These are phyloP conservation scores for Dendrobium catenatum DNA, from an alignment of 106 monocot species.

Conservation along the genomic window DNA sequence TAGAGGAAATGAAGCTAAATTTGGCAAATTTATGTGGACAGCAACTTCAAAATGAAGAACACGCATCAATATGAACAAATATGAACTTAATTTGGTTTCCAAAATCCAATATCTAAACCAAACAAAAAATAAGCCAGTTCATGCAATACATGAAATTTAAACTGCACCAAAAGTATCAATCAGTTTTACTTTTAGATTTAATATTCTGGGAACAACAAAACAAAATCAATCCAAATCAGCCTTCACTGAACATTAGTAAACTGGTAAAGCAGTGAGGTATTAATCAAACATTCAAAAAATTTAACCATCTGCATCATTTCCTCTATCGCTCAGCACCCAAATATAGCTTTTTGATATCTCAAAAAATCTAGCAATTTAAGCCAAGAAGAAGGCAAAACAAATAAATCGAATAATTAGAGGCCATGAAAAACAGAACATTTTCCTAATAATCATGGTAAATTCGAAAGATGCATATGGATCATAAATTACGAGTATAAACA, in stretches of 20 bases:
- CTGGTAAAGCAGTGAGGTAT: background rate
- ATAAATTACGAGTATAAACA: background rate
- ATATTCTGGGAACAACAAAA: background rate
- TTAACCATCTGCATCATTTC: background rate
- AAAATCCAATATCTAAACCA: background rate
- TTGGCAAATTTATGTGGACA: background rate
- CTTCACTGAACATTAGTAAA: background rate
- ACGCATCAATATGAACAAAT: background rate
- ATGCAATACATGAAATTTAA: background rate
- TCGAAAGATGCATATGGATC: background rate
- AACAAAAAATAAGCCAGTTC: background rate
- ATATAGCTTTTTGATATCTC: background rate
- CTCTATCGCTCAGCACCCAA: background rate
- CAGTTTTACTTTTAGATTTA: background rate
- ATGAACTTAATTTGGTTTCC: background rate
- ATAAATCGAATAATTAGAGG: background rate
- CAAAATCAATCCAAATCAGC: background rate
- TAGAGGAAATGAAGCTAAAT: background rate
- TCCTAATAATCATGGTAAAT: background rate
- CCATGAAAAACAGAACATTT: background rate
- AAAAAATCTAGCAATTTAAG: background rate
- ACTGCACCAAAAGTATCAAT: background rate
- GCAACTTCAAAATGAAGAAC: background rate
- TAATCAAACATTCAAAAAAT: background rate
- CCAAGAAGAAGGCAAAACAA: slow-evolving; percentile 1